These are phyloP conservation scores for Aspergillus clavatus DNA, from an alignment of 2,329 filamentous ascomycete genomes.

Conservation along the genomic window DNA sequence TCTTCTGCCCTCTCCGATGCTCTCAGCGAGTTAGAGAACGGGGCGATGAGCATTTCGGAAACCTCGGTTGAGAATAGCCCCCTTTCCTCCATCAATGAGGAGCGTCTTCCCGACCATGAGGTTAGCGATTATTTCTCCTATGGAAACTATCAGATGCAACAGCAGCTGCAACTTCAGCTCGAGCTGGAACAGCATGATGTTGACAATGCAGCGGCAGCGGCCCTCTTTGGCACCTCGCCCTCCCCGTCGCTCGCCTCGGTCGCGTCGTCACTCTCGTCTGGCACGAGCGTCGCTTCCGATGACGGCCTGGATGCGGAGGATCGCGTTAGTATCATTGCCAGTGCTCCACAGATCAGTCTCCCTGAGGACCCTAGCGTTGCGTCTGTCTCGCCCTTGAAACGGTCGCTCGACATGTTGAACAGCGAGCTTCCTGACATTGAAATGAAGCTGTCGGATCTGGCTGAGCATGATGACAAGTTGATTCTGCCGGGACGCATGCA, in stretches of 20 bases:
- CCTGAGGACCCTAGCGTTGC: conserved; percentile 24
- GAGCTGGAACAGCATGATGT: conserved; percentile 23
- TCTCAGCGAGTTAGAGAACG: conserved; percentile 35
- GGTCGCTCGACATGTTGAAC: conserved; percentile 39
- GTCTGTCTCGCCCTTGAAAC: conserved; percentile 33
- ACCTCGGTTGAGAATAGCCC: conserved; percentile 30
- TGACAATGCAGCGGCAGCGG: conserved; percentile 31
- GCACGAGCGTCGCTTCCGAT: conserved; percentile 36
- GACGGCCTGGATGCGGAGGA: conserved; percentile 26
- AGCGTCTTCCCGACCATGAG: conserved; percentile 28
- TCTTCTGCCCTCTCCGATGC: conserved; percentile 40
- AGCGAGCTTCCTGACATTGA: conserved; percentile 33
- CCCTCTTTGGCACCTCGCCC: conserved; percentile 40
- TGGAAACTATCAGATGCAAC: conserved; percentile 20
- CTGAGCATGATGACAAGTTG: conserved; percentile 44
- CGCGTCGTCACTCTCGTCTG: conserved; percentile 39
- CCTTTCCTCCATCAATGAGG: conserved; percentile 26
- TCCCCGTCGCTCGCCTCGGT: conserved; percentile 41
- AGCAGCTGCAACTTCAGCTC: conserved; percentile 13
- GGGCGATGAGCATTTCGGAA: conserved; percentile 24
- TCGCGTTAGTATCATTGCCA: conserved; percentile 14
- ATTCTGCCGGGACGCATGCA: conserved; percentile 23
- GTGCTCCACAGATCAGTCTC: conserved; percentile 28
- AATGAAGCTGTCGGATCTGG: conserved; percentile 33
- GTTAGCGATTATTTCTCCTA: conserved; percentile 35